A percentile compares a stretch with the other conserved stretches of the same genome.
Evolutionary conservation across 768 basidiomycete species (phyloP).

Genomic region (Pleurotus citrinopileatus): DNA sequence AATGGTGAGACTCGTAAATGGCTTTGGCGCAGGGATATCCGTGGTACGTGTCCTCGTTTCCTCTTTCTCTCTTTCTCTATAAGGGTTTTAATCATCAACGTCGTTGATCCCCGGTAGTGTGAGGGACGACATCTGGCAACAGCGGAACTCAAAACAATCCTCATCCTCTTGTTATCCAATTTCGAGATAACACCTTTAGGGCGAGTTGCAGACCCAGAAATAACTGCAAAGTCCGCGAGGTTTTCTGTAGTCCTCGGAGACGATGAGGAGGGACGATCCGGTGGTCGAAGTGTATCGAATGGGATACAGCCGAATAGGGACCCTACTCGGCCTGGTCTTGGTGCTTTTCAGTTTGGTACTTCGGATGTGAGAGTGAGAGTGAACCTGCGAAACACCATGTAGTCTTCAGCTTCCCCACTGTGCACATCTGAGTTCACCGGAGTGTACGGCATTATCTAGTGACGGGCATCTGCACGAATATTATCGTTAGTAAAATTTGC

Average conservation of each 20-base stretch:
- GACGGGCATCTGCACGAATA: too few species aligned
- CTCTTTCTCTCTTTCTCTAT: too few species aligned
- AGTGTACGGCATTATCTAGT: too few species aligned
- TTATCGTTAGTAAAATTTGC: too few species aligned
- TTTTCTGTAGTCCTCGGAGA: too few species aligned
- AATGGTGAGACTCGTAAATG: slow-evolving; percentile 1
- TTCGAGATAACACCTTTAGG: slow-evolving; percentile 6
- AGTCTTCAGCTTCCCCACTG: too few species aligned
- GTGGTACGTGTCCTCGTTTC: slow-evolving; percentile 3
- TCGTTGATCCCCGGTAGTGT: slow-evolving; percentile 3
- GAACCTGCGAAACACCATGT: too few species aligned
- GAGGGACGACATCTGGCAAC: slow-evolving; percentile 11
- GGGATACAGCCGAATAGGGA: slow-evolving; percentile 5
- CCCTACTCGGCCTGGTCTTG: slow-evolving; percentile 3
- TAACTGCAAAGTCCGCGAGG: background rate
- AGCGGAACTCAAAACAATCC: slow-evolving; percentile 5
- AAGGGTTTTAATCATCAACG: background rate
- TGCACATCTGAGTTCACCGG: too few species aligned
- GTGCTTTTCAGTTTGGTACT: slow-evolving; percentile 7
- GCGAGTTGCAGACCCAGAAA: background rate
- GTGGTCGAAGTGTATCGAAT: background rate
- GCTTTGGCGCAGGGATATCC: slow-evolving; percentile 6
- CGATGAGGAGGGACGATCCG: too few species aligned
- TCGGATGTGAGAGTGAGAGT: slow-evolving; percentile 1
- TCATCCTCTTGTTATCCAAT: background rate